Conservation (phyloP, 495 filamentous ascomycete species). For the Viridothelium virens region DNA sequence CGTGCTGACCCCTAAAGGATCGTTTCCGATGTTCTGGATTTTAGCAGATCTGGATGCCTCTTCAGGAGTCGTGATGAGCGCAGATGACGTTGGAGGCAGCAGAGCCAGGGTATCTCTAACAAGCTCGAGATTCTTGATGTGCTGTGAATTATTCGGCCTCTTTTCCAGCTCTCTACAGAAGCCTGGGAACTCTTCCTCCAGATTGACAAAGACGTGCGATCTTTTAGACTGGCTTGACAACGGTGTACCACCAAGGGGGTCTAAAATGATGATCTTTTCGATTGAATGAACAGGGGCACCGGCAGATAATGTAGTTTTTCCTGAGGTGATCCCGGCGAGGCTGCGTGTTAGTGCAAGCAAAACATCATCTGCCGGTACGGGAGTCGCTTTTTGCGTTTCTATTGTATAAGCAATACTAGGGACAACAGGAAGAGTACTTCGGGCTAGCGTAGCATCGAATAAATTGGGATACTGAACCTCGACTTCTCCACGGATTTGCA, state of each 20-base stretch:
- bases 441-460: slow-evolving; percentile 59
- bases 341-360: slow-evolving; percentile 65
- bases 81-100: slow-evolving; percentile 80
- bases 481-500: slow-evolving; percentile 21
- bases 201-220: slow-evolving; percentile 86
- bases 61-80: slow-evolving; percentile 73
- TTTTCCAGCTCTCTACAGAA: slow-evolving; percentile 53
- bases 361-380: slow-evolving; percentile 56
- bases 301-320: slow-evolving; percentile 10
- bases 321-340: slow-evolving; percentile 49
- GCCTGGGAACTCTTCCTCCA: slow-evolving; percentile 77
- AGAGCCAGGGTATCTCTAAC: slow-evolving; percentile 59
- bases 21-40: slow-evolving; percentile 34
- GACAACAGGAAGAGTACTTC: slow-evolving; percentile 73
- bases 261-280: slow-evolving; percentile 82
- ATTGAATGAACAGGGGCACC: slow-evolving; percentile 40
- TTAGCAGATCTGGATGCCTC: slow-evolving; percentile 65
- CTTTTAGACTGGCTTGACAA: slow-evolving; percentile 54
- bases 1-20: slow-evolving; percentile 57
- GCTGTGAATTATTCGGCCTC: slow-evolving; percentile 14
- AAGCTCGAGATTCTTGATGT: slow-evolving; percentile 62
- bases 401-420: slow-evolving; percentile 60
- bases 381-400: slow-evolving; percentile 47
- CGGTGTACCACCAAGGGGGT: slow-evolving; percentile 82
- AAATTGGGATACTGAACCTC: slow-evolving; percentile 51